These are phyloP conservation scores for Saccharomycopsis crataegensis DNA, from an alignment of 1,139 yeast genomes.

Conservation along the genomic window DNA sequence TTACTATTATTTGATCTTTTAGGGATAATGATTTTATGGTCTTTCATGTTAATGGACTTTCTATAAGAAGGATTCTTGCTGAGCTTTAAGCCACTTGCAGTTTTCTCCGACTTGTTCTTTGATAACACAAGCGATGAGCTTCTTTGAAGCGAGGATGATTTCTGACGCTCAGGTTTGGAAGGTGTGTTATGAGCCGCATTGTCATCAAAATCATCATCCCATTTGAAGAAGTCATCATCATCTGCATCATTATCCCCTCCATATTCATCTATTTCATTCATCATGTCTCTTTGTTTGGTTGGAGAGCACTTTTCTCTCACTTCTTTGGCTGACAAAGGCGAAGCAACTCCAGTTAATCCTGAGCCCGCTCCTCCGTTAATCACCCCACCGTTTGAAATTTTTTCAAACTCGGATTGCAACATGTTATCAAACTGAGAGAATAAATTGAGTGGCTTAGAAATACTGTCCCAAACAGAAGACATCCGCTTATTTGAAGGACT, in stretches of 20 bases:
- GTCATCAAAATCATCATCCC: conserved; percentile 8
- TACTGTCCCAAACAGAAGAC: conserved; percentile 23
- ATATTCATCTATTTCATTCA: neutral
- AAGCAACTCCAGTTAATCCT: neutral
- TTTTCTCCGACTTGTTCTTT: neutral
- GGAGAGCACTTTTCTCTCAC: conserved; percentile 1
- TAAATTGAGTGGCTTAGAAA: conserved; percentile 50
- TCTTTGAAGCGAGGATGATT: neutral
- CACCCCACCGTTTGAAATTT: conserved; percentile 26
- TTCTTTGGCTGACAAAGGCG: neutral
- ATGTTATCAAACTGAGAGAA: conserved; percentile 64
- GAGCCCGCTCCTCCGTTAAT: neutral
- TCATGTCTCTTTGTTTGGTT: neutral
- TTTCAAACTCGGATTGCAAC: conserved; percentile 60
- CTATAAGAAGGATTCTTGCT: conserved; percentile 8
- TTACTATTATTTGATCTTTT: conserved; percentile 3
- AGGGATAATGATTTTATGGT: conserved; percentile 19
- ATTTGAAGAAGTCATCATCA: conserved; percentile 9
- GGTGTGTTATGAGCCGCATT: conserved; percentile 5
- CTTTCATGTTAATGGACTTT: conserved; percentile 12
- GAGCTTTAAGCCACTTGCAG: conserved; percentile 3
- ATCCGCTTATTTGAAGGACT: conserved; percentile 14
- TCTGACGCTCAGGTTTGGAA: conserved; percentile 3
- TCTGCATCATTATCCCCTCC: neutral
- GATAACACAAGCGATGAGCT: neutral